phyloP scores from a whole-genome alignment of 2,329 filamentous ascomycete species.

The Bimuria novae-zelandiae region DNA sequence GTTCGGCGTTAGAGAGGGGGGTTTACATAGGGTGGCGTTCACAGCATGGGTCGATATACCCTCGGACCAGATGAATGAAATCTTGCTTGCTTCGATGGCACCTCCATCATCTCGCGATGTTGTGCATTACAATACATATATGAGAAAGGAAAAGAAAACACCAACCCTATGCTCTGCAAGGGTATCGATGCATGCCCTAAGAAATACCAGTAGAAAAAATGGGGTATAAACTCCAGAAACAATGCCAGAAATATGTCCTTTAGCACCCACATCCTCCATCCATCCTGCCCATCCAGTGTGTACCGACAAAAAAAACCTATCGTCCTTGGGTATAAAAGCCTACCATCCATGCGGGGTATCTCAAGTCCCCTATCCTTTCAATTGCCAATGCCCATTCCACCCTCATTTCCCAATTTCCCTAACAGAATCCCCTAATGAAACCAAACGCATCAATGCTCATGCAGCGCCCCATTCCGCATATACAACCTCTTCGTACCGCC shows the following conservation, averaged over 20 bases:
- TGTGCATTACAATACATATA: neutral
- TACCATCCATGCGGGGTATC: neutral
- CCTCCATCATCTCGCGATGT: too few species aligned
- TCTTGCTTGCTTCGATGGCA: too few species aligned
- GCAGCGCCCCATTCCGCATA: constrained; percentile 47
- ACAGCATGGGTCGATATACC: constrained; percentile 1
- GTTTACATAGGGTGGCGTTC: neutral
- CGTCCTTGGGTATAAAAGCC: too few species aligned
- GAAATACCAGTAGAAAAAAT: neutral
- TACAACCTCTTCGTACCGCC: constrained; percentile 76
- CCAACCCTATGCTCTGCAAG: neutral
- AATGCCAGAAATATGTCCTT: neutral
- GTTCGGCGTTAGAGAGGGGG: neutral
- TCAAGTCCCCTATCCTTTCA: neutral
- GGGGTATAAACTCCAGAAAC: constrained; percentile 10
- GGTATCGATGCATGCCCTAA: neutral
- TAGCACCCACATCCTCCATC: neutral
- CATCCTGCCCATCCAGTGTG: neutral
- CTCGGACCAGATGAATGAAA: neutral
- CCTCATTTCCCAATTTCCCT: too few species aligned
- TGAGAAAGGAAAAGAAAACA: neutral
- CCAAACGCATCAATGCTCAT: constrained; percentile 15
- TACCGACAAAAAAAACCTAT: neutral
- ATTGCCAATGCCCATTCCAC: too few species aligned
- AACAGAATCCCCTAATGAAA: too few species aligned